phyloP scores from a whole-genome alignment of 306 rosid species.

The Begonia peltatifolia region DNA sequence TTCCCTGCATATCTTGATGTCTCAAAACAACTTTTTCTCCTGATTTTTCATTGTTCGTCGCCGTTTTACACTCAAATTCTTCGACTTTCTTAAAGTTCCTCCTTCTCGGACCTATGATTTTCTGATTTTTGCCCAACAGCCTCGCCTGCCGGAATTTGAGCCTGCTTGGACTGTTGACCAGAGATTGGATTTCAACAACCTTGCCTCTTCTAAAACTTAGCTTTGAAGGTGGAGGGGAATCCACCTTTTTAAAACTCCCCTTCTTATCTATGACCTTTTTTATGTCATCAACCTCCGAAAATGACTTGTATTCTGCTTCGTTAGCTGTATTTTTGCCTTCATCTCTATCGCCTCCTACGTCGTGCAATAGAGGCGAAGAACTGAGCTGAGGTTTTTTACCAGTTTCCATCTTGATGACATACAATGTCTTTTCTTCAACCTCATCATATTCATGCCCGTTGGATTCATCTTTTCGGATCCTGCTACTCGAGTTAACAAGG shows the following conservation, averaged over 20 bases:
- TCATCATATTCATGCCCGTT: constrained; percentile 18
- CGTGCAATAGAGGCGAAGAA: constrained; percentile 14
- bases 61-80: constrained; percentile 11
- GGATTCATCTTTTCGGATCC: constrained; percentile 17
- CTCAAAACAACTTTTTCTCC: constrained; percentile 56
- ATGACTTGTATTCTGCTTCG: constrained; percentile 29
- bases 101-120: constrained; percentile 8
- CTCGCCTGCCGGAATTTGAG: constrained; percentile 59
- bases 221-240: constrained; percentile 14
- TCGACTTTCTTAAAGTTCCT: too few species aligned
- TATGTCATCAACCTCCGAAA: constrained; percentile 17
- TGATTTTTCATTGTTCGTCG: constrained; percentile 3
- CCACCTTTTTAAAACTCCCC: constrained; percentile 28
- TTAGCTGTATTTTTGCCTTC: constrained; percentile 39
- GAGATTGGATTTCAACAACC: constrained; percentile 32
- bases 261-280: constrained; percentile 22
- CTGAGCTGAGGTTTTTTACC: constrained; percentile 15
- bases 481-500: constrained; percentile 14
- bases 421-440: constrained; percentile 56
- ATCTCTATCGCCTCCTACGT: constrained; percentile 27
- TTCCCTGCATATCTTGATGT: constrained; percentile 56
- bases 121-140: constrained; percentile 23
- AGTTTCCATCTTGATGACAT: constrained; percentile 47
- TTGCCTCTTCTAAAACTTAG: constrained; percentile 59
- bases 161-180: constrained; percentile 39